A percentile compares a stretch with the other conserved stretches of the same genome.
Conservation (phyloP, 768 basidiomycete genomes). For the Auriscalpium vulgare region DNA sequence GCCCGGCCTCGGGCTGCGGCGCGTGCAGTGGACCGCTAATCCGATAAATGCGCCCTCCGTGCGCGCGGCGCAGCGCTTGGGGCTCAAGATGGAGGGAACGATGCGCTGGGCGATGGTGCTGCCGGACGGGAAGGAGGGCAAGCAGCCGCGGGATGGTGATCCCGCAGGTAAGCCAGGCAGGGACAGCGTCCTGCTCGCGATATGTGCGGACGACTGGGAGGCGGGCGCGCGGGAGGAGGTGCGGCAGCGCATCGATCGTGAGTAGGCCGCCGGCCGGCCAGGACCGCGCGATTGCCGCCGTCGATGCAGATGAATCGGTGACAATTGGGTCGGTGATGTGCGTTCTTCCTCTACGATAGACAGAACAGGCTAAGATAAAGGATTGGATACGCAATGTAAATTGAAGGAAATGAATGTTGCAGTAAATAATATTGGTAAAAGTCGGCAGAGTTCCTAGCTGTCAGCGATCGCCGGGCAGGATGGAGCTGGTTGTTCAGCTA, state of each 20-base stretch:
- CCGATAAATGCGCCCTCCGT: constrained; percentile 30
- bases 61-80: constrained; percentile 35
- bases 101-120: constrained; percentile 32
- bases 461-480: no score
- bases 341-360: no score
- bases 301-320: no score
- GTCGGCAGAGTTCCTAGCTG: no score
- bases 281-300: no score
- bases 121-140: not conserved
- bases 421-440: no score
- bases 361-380: no score
- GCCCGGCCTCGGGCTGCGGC: constrained; percentile 34
- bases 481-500: no score
- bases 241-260: constrained; percentile 21
- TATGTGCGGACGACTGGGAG: constrained; percentile 62
- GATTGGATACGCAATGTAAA: no score
- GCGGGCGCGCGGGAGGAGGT: constrained; percentile 29
- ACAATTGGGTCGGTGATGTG: no score
- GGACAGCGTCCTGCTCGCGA: constrained; percentile 39
- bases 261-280: no score
- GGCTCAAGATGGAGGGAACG: constrained; percentile 36
- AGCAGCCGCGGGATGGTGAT: constrained; percentile 18
- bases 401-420: no score
- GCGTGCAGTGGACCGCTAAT: constrained; percentile 37
- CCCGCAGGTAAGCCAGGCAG: constrained; percentile 28